A percentile compares a stretch with the other conserved stretches of the same genome.
Conservation (phyloP, 2,329 filamentous ascomycete genomes). For the Colletotrichum magnum region DNA sequence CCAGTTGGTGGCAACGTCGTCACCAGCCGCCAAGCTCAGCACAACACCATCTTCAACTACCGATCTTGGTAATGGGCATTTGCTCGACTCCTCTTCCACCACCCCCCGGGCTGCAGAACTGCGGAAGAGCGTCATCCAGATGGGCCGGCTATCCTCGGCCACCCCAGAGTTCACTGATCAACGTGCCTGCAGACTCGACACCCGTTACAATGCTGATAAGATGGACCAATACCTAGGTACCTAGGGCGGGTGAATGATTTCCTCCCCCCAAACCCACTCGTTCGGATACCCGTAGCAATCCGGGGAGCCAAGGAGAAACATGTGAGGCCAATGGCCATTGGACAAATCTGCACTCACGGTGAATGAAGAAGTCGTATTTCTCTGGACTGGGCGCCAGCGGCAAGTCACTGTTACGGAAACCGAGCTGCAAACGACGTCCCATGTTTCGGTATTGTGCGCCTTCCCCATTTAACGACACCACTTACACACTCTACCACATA, state of each 20-base stretch:
- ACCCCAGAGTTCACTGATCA: conserved; percentile 18
- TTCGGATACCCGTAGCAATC: conserved; percentile 8
- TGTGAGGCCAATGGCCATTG: conserved; percentile 24
- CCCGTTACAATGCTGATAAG: conserved; percentile 7
- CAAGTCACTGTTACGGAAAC: conserved; percentile 5
- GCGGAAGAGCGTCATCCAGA: conserved; percentile 27
- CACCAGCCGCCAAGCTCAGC: conserved; percentile 22
- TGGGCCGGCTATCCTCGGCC: conserved; percentile 33
- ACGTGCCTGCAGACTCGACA: conserved; percentile 1
- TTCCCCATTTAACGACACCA: conserved; percentile 26
- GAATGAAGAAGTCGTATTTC: conserved; percentile 8
- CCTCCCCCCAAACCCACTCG: conserved; percentile 19
- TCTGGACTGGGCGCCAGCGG: neutral
- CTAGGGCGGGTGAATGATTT: conserved; percentile 38
- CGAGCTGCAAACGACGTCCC: conserved; percentile 26
- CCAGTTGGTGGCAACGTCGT: conserved; percentile 1
- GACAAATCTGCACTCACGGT: neutral
- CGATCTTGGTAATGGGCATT: conserved; percentile 20
- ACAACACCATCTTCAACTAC: conserved; percentile 21
- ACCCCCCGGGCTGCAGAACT: conserved; percentile 5
- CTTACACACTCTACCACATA: conserved; percentile 4
- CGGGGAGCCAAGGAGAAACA: conserved; percentile 13
- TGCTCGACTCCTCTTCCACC: conserved; percentile 3
- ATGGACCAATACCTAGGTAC: conserved; percentile 2
- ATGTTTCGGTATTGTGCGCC: neutral